phyloP scores from a whole-genome alignment of 352 stramenopile species.

The Hyaloperonospora arabidopsidis region DNA sequence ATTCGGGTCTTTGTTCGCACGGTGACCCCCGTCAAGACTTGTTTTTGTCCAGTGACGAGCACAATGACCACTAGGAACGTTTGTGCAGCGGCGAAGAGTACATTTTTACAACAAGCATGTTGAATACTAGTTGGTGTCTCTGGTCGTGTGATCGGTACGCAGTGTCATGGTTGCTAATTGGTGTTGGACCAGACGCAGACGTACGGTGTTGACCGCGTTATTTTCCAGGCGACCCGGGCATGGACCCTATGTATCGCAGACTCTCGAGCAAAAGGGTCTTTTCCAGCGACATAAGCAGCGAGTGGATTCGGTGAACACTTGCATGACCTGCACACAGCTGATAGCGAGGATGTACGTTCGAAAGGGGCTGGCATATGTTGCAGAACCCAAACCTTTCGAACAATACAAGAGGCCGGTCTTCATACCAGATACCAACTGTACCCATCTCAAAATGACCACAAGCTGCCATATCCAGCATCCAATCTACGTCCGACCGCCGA shows the following conservation, averaged over 20 bases:
- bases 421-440: no score
- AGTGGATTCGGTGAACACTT: constrained; percentile 54
- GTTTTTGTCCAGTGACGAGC: constrained; percentile 56
- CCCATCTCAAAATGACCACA: no score
- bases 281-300: constrained; percentile 55
- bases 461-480: background rate
- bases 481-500: constrained; percentile 27
- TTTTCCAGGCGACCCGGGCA: constrained; percentile 44
- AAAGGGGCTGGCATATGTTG: constrained; percentile 27
- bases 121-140: constrained; percentile 42
- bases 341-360: constrained; percentile 12
- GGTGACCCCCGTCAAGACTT: constrained; percentile 70
- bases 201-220: constrained; percentile 71
- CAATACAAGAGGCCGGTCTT: no score
- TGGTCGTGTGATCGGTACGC: constrained; percentile 69
- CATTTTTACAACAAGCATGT: constrained; percentile 35
- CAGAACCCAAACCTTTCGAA: constrained; percentile 18
- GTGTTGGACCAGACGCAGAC: constrained; percentile 73
- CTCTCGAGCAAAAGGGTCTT: constrained; percentile 40
- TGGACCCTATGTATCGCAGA: constrained; percentile 32
- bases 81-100: constrained; percentile 68
- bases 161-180: constrained; percentile 77
- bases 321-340: constrained; percentile 28
- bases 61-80: constrained; percentile 66
- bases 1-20: constrained; percentile 70